Base-by-base conservation (phyloP, 768 basidiomycete genomes). In the Mycena latifolia region DNA sequence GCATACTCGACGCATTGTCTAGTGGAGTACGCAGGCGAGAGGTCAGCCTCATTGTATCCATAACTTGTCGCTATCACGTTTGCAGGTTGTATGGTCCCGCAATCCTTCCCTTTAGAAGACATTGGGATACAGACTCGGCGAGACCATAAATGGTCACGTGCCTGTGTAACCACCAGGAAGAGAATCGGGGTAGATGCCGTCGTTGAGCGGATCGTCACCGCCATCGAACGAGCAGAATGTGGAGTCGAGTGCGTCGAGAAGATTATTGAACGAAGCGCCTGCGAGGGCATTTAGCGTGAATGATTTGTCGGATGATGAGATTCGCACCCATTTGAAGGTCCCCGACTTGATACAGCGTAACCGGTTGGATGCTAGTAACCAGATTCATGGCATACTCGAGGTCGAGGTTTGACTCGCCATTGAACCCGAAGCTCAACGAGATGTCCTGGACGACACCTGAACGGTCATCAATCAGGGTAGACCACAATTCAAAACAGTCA, bases 361-460 rank as follows among this genome's bases (percentile, higher is more conserved):
- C 79, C 7, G 71, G 67, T 65, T 84, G 83, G 11, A 75, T 73
- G 12, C 70, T 74, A 4, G 79, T 80, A 17, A 82, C 80, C 33
- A 89, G 78, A 9, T 78, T 74, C 86, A 89, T 84, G 18, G 80
- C 81, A 61, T 86, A 88, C 74, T 88, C 75, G 11, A 89, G 78
- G 74, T 89, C 88, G 20, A 89, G 79, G 66, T 87, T 79, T 24
- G 86, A 84, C 72, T 89, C 88, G 53, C 83, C 87, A 66, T 85
- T 86, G 70, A 79, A 78, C 22, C 77, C 69, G 69, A 87, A 85
- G 48, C 82, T 78, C 66, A 76, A 72, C 41, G 79, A 53, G 6
- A 60, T 62, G 7, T 81, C 82, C 72, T 88, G 86, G 6, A 82
- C 78, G 29, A 83, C 77, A 29, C 85, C 84, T 84, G 54, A 22